Base-by-base conservation (phyloP, 352 stramenopile genomes). In the Aphanomyces invadans region DNA sequence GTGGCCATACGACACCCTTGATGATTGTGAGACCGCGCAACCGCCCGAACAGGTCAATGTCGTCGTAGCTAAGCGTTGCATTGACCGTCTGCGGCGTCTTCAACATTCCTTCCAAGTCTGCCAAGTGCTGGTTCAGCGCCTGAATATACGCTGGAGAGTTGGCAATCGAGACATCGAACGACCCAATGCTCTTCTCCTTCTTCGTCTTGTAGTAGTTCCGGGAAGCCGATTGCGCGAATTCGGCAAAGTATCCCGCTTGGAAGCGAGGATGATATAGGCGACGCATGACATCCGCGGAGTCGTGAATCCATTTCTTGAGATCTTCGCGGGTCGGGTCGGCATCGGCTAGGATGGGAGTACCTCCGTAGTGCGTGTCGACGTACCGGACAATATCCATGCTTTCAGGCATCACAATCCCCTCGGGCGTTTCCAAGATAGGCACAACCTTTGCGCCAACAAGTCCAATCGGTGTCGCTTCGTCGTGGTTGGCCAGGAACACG, bases 371-470 rank as follows among this genome's bases (percentile, higher is more conserved):
- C 36, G 65, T 63, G 68, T 86, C 78, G 54, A 86, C 73, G 62
- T 83, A 84, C 51, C 71, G 71, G 11, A 84, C 75, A 55, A 86
- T 81, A 61, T 83, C 78, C 71, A 81, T 77, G 69, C 71, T 79
- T 74, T 86, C 78, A 1, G 76, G 68, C 68, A 84, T 79, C 23
- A 76, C 73, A 49, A 77, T 75, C 48, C 73, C 75, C 2, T 62
- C 69, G 19, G 78, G 68, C 9, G 74, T 72, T 53, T 76, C 67
- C 17, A 86, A 70, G 69, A 86, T 84, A 1, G 78, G 78, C 23
- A 72, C 75, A 31, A 67, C 60, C 49, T 67, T 67, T 28, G 45
- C 19, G 5, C 60, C 60, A 11, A 67, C 60, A 44, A 67, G 60
- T 3, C 60, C 60, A 28, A 67, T 78, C 46, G 78, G 78, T 19